Conservation (phyloP, 1,139 yeast genomes). For the Geotrichum aggregatum region DNA sequence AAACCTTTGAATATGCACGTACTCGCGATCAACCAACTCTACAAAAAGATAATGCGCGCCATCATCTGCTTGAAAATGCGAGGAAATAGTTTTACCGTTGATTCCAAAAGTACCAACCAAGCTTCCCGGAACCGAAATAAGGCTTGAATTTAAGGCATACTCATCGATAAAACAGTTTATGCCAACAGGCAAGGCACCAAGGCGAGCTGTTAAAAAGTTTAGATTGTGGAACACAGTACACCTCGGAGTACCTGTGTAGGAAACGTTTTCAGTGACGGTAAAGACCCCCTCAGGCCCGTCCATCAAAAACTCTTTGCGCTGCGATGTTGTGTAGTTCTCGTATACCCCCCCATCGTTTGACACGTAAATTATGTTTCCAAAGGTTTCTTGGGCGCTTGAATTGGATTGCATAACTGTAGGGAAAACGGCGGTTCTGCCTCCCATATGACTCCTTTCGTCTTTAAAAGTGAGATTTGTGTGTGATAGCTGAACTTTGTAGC, state of each 20-base stretch:
- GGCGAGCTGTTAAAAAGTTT: neutral
- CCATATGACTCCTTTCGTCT: too few species aligned
- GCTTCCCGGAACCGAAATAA: neutral
- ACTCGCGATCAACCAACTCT: neutral
- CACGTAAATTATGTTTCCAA: constrained; percentile 3
- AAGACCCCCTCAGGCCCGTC: constrained; percentile 3
- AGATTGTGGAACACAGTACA: constrained; percentile 6
- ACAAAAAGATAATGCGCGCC: constrained; percentile 11
- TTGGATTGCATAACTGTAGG: constrained; percentile 4
- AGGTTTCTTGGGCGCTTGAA: neutral
- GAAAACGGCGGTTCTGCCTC: too few species aligned
- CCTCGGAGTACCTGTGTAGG: neutral
- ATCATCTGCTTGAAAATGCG: constrained; percentile 1
- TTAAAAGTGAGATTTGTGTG: too few species aligned
- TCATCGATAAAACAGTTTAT: neutral
- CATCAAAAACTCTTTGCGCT: neutral
- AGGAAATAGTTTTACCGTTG: neutral
- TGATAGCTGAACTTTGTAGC: too few species aligned
- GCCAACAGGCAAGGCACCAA: neutral
- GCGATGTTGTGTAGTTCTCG: neutral
- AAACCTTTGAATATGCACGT: neutral
- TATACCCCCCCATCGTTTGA: neutral
- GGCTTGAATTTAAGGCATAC: neutral
- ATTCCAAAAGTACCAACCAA: neutral
- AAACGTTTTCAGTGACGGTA: neutral